Percentiles rank a stretch among this genome's conserved stretches.
phyloP scores from a whole-genome alignment of 108 stramenopile genomes.

The Nannochloropsis gaditana region DNA sequence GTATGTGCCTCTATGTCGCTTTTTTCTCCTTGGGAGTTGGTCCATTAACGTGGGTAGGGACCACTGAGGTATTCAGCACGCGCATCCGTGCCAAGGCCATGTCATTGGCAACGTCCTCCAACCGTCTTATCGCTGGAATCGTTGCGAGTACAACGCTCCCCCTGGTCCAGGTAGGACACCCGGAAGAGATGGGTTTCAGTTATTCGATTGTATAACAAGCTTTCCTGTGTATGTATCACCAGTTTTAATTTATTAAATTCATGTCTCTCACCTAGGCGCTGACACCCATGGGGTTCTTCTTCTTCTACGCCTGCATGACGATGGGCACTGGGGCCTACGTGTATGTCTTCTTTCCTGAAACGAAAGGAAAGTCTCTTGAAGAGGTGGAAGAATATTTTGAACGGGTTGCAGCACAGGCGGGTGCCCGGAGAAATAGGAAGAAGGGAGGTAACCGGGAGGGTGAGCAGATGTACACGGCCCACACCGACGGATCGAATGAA shows the following conservation, averaged over 20 bases:
- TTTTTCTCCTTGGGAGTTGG: slow-evolving; percentile 76
- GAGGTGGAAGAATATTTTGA: not conserved
- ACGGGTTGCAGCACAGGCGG: not conserved
- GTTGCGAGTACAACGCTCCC: slow-evolving; percentile 62
- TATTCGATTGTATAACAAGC: no score
- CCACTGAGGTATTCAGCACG: slow-evolving; percentile 72
- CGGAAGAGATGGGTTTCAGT: not conserved
- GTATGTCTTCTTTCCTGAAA: slow-evolving; percentile 20
- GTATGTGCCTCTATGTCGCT: slow-evolving; percentile 59
- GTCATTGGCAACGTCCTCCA: slow-evolving; percentile 69
- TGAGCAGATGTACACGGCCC: no score
- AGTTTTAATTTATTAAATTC: no score
- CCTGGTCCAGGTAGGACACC: slow-evolving; percentile 47
- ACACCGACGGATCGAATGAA: no score
- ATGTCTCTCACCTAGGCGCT: not conserved
- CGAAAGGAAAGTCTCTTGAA: slow-evolving; percentile 17
- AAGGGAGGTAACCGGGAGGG: no score
- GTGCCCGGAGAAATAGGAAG: not conserved
- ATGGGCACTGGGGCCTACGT: not conserved
- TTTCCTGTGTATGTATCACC: no score
- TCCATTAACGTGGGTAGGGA: slow-evolving; percentile 67
- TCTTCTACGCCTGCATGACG: slow-evolving; percentile 19
- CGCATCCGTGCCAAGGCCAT: slow-evolving; percentile 77
- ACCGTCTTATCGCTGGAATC: slow-evolving; percentile 66
- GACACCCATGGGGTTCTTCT: slow-evolving; percentile 22